Base-by-base conservation (phyloP, 768 basidiomycete genomes). In the Phylloporus scabripes region DNA sequence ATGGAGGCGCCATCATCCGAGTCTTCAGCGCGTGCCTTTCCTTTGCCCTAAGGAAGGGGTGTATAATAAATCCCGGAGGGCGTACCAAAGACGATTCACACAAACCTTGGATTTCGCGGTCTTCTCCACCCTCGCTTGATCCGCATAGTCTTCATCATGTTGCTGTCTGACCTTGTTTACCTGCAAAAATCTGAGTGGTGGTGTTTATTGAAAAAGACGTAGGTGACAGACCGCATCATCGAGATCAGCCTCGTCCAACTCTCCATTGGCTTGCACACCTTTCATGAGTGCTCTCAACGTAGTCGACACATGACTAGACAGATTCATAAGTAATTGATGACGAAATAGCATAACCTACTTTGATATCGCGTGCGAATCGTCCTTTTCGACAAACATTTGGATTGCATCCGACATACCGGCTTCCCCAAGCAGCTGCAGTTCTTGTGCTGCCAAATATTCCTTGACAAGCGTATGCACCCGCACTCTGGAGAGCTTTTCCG, bases 301-400 rank as follows among this genome's bases (percentile, higher is more conserved):
- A 34, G 67, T 70, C 26, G 61, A 67, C 9, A 92, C 88, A 66
- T 91, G 88, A 38, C 88, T 91, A 46, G 24, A n/a, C 44, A 0
- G 15, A 29, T 46, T 15, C 18, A 21, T 29, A 23, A 33, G 36
- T 23, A 23, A 21, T 29, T 26, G 33, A 36, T 5, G 36, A 26
- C 44, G 17, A 29, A 20, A 3, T 28, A 15, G 5, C 29, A n/a
- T 12, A 4, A 78, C 87, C 56, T 55, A 93, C 92, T 73, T 78
- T 55, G 83, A 80, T 62, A 99, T 95, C 8, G 95, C 92, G 72
- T 93, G 88, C 24, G 81, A 83, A 66, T 96, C 93, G 61, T 97
- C 95, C 75, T 99, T 99, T 67, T 97, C 94, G 51, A 99, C 94
- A 69, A 89, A 98, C 68, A 85, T 77, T 72, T 90, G 85, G 45